A percentile compares a stretch with the other conserved stretches of the same genome.
Conservation (phyloP, 768 basidiomycete species). For the Panaeolus cyanescens region DNA sequence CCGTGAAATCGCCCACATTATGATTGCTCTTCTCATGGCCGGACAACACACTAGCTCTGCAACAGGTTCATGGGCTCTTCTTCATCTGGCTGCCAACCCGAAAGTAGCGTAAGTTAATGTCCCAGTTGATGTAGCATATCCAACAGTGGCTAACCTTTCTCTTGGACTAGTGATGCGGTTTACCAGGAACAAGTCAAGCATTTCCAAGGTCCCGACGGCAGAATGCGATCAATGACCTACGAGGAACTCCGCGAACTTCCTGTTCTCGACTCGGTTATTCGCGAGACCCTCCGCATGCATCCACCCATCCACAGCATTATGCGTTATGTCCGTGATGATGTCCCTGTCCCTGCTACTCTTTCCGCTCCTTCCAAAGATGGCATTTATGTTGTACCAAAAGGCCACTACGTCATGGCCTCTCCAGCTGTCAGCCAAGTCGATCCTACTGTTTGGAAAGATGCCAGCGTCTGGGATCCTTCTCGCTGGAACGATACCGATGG, state of each 20-base stretch:
- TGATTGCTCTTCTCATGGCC: conserved; percentile 99
- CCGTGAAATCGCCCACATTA: conserved; percentile 94
- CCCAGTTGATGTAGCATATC: not conserved
- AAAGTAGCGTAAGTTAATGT: conserved; percentile 67
- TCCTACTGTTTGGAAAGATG: conserved; percentile 76
- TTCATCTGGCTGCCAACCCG: conserved; percentile 79
- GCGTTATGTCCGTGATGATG: conserved; percentile 88
- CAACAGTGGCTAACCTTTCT: conserved; percentile 6
- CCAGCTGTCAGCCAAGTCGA: conserved; percentile 90
- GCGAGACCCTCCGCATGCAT: conserved; percentile 91
- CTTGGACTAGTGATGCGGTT: conserved; percentile 61
- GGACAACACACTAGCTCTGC: conserved; percentile 98
- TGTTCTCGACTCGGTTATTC: conserved; percentile 84
- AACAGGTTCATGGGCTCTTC: conserved; percentile 85
- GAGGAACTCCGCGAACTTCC: conserved; percentile 86
- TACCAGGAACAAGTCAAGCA: conserved; percentile 88
- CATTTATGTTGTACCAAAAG: conserved; percentile 86
- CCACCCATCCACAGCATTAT: conserved; percentile 96
- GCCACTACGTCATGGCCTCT: conserved; percentile 86
- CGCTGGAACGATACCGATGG: conserved; percentile 89
- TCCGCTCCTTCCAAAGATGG: conserved; percentile 74
- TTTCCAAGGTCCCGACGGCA: conserved; percentile 81
- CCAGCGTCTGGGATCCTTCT: conserved; percentile 71
- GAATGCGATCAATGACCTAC: conserved; percentile 76
- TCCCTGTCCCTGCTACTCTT: conserved; percentile 79